Evolutionary conservation across 805 yeast species (phyloP), one percentile per base, ranked within the genome.

Genomic region (Sporopachydermia lactativora): DNA sequence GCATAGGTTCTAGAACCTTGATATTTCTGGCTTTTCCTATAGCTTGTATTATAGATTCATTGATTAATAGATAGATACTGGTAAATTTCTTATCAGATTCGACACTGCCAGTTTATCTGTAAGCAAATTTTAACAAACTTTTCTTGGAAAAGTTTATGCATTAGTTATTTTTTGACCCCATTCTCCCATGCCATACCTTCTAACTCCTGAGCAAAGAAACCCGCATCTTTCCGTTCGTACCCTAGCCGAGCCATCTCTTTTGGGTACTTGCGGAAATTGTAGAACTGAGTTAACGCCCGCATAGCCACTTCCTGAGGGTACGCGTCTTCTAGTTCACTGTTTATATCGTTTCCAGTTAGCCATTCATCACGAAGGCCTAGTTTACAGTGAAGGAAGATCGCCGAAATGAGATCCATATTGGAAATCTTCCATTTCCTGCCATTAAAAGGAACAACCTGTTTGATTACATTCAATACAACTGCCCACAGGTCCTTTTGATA

Each of bases 361-460:
- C 97, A 89, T 45, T 77, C 79, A 54, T 89, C 98, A 45, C 76
- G 70, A 38, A 89, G 57, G 14, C 77, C 73, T 34, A 86, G 63
- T 49, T 75, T 73, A 50, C 83, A 73, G 52, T 85, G 77, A 18
- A 92, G 55, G 51, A 81, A 89, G 2, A 89, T 86, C 45, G 83
- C 77, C 0, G 96, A 84, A 3, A 89, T 82, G 37, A 92, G 65
- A 48, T 88, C 96, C 96, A 92, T 89, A 54, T 89, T 92, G 46
- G 77, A 73, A 11, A 86, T 73, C 49, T 86, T 77, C 98, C 98
- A 89, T 57, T 88, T 86, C 44, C 92, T 76, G 15, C 96, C 96
- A 51, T 84, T 88, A 59, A 80, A 84, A 0, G 96, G 95, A 1
- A 86, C 77, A 39, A 86, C 68, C 46, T 81, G 77, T 55, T 83